Base-by-base conservation (phyloP, 371 early-diverging fungal genomes). In the Entomophthora muscae region DNA sequence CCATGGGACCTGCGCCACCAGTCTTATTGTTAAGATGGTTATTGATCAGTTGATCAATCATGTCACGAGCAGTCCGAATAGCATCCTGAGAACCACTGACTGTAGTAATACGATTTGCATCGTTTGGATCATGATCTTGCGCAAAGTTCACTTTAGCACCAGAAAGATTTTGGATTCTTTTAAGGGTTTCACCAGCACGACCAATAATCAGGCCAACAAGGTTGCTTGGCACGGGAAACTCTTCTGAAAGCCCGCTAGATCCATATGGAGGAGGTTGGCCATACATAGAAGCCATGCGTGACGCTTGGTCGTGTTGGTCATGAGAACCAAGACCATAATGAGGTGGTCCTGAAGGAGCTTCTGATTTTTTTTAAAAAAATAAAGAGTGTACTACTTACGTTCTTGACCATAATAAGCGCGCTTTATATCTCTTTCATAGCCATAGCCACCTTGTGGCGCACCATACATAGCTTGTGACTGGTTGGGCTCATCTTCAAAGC, bases 191-290 rank as follows among this genome's bases (percentile, higher is more conserved):
- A 12, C 91, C 92, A 22, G 82, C 81, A 51, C 84, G 76, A 7
- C 93, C 93, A 70, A 93, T 94, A 52, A 94, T 78, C 53, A 90
- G 67, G 1, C 93, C 93, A 17, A 90, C 89, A 69, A 84, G 78
- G 53, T 73, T 76, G 59, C 77, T 76, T 2, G 87, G 86, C 0
- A 89, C 83, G 28, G 64, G 68, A 54, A 82, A 78, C 62, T 83
- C 73, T 53, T 73, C 63, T 64, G 72, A 68, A 61, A 73, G 63
- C 58, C 67, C 66, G 57, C 69, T 66, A 29, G 53, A 32, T 3
- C 53, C 56, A 24, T 58, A 62, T 1, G 53, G 52, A 17, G 64
- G 61, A 51, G 63, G 71, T 10, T 68, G 70, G 10, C 71, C 68
- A 64, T 76, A 70, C 32, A 71, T 67, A n/a, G 73, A 69, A 10